Evolutionary conservation across 2,329 filamentous ascomycete genomes (phyloP), one percentile per base, ranked within the genome.

Genomic region (Apiospora koreana): DNA sequence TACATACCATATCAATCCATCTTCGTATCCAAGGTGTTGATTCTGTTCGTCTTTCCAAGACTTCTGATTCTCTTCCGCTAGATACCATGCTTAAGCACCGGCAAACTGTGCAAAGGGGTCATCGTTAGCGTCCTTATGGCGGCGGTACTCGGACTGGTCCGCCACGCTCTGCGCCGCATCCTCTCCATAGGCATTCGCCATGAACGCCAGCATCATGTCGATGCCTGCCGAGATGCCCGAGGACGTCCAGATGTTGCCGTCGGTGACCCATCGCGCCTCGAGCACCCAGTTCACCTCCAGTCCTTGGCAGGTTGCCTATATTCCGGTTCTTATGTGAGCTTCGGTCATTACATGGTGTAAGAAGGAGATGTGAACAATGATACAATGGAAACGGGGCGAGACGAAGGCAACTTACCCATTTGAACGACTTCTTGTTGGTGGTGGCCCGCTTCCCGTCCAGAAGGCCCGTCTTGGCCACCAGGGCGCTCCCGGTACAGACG

Each of bases 161-260:
- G 88, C 87, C 41, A 90, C 78, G 0, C 74, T 75, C 31, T 80
- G 76, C 1, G 89, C 88, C 18, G 82, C 77, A 1, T 84, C 83
- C 58, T 85, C 82, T 0, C 89, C 89, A 78, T 85, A 91, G 4
- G 87, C 79, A 42, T 83, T 79, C 45, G 76, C 83, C 23, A 91
- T 82, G 79, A 87, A 91, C 1, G 87, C 89, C 76, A 89, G 83
- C 58, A 84, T 87, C 71, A 73, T 72, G 54, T 92, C 90, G 64
- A 90, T 91, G 0, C 90, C 90, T 1, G 90, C 89, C 31, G 77
- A 75, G 16, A 79, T 71, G n/a, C 91, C 91, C 0, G 88, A 90
- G 2, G 87, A 88, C 3, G 87, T 89, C 90, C 91, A 93, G 9
- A 92, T 81, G 70, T 92, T 90, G 4, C 88, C 90, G 78, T 93